phyloP scores from a whole-genome alignment of 2,329 filamentous ascomycete species.

The Mycogone perniciosa region DNA sequence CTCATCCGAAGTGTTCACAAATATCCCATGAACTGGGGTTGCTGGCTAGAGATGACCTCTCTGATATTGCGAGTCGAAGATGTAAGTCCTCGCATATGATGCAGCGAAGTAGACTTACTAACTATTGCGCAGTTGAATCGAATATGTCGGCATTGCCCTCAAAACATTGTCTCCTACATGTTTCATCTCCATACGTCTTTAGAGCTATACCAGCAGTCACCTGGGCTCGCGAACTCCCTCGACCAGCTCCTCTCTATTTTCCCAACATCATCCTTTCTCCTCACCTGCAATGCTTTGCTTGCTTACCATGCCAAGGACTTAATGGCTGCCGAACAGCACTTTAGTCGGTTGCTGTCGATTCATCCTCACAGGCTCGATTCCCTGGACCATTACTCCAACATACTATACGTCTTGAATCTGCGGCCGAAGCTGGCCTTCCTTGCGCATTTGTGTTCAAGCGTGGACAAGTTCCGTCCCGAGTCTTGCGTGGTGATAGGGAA shows the following conservation, averaged over 20 bases:
- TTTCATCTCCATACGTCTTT: constrained; percentile 89
- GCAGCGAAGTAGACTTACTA: constrained; percentile 10
- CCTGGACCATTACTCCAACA: constrained; percentile 94
- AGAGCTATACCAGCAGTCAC: constrained; percentile 81
- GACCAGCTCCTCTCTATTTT: constrained; percentile 78
- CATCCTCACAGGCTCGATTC: constrained; percentile 73
- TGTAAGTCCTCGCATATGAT: constrained; percentile 41
- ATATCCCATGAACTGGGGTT: constrained; percentile 94
- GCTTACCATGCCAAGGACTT: constrained; percentile 88
- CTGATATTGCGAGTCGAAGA: constrained; percentile 76
- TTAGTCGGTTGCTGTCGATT: constrained; percentile 74
- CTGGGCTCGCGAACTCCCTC: constrained; percentile 66
- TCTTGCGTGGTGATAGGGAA: constrained; percentile 96
- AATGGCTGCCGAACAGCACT: constrained; percentile 56
- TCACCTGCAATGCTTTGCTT: constrained; percentile 81
- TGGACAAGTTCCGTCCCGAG: constrained; percentile 94
- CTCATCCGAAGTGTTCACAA: constrained; percentile 82
- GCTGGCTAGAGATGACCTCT: constrained; percentile 86
- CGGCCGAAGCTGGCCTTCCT: constrained; percentile 87
- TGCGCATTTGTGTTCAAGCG: constrained; percentile 81
- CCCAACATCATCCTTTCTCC: constrained; percentile 78
- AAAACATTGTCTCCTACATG: constrained; percentile 88
- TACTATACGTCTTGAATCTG: constrained; percentile 85
- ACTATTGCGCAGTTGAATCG: constrained; percentile 55
- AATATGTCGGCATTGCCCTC: constrained; percentile 66